Evolutionary conservation across 1,284 basidiomycete species (phyloP), one percentile per base, ranked within the genome.

Genomic region (Rhodofomes roseus): DNA sequence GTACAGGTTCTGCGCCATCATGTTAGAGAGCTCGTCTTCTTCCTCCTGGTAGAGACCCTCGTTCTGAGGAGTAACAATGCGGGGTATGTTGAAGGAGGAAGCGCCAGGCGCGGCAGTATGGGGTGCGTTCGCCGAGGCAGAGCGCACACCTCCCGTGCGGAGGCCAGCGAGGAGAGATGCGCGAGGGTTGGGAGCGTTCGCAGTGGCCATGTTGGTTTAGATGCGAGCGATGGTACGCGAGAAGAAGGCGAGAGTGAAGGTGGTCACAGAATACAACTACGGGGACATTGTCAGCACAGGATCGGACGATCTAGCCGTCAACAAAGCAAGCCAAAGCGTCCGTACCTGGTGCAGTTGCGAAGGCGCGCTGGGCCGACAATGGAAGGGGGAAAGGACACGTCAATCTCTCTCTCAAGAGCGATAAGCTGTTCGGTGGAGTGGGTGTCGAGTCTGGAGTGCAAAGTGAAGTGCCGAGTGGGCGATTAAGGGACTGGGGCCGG

Each of bases 121-220:
- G 50, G 90, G 88, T 27, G 83, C 73, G 65, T 71, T 65, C 55
- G 56, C 60, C 62, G 89, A 86, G 48, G 80, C 71, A 18, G 90
- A 85, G 68, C 90, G 88, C 61, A 92, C 91, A 57, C 90, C 90
- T 72, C 91, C 90, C 58, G 90, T 93, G 72, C 90, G 89, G 69
- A 93, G 89, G 68, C 89, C 89, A 63, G 88, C 81, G 74, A 93
- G 89, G 68, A 93, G 87, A 63, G 89, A 90, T 59, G 90, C 90
- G 69, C 90, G 89, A 66, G 81, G 77, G 75, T 82, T 87, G 70
- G 81, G 75, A 53, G 79, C 72, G 65, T 80, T 78, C 70, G 80
- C 76, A 73, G 85, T 78, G 70, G 83, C 77, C 84, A 87, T 86
- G 72, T 62, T 50, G 62, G 72, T 70, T 63, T 62, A 60, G 62